phyloP scores from a whole-genome alignment of 768 basidiomycete species.

The Trametes gibbosa region DNA sequence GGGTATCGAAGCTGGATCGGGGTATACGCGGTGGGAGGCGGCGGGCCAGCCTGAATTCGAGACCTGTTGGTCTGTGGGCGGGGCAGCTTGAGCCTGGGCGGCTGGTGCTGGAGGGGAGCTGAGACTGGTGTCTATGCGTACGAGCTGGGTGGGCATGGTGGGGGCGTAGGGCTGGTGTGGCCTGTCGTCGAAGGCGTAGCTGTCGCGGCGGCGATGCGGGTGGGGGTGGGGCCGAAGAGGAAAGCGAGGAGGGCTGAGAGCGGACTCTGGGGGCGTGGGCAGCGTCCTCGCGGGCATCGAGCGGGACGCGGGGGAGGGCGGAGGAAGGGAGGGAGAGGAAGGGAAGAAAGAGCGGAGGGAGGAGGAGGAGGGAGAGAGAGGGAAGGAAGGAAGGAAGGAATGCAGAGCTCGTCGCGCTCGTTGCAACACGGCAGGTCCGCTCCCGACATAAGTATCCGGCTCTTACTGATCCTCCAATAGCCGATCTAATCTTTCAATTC shows the following conservation, averaged over 20 bases:
- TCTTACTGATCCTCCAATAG: background rate
- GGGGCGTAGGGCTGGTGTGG: constrained; percentile 5
- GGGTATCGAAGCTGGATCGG: constrained; percentile 19
- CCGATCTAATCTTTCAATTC: background rate
- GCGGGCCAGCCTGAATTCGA: constrained; percentile 6
- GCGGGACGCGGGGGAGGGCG: background rate
- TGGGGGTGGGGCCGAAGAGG: background rate
- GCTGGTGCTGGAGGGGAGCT: background rate
- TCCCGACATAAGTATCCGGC: too few species aligned
- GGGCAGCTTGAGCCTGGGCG: background rate
- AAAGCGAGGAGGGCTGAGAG: constrained; percentile 15
- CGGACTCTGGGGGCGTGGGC: constrained; percentile 1
- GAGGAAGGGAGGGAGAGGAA: background rate
- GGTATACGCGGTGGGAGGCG: constrained; percentile 14
- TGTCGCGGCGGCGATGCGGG: background rate
- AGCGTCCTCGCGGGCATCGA: constrained; percentile 17
- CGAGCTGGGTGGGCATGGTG: constrained; percentile 13
- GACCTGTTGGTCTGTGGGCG: constrained; percentile 10
- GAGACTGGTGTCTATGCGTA: constrained; percentile 3
- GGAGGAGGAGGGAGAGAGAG: constrained; percentile 1
- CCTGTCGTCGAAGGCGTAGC: background rate
- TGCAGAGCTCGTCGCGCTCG: background rate
- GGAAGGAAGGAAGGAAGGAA: constrained; percentile 11
- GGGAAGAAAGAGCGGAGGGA: constrained; percentile 4
- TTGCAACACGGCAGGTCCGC: background rate